Base-by-base conservation (phyloP, 2,329 filamentous ascomycete genomes). In the Nectriaceae sp. region DNA sequence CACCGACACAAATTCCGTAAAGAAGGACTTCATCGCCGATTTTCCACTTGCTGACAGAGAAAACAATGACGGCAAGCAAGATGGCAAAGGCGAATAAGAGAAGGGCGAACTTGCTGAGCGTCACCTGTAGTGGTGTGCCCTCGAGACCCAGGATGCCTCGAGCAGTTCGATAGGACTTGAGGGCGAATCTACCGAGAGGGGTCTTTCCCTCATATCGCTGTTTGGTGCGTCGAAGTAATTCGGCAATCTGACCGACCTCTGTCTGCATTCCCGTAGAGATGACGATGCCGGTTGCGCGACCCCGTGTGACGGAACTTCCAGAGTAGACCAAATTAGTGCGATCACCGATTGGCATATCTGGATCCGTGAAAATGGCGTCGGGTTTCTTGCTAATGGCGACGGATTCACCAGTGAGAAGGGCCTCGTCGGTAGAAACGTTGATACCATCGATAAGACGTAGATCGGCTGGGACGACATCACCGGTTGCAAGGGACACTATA, bases 71-170 rank as follows among this genome's bases (percentile, higher is more conserved):
- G 42, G 78, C 81, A 26, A 85, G 73, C 3, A 84, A 59, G 46
- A 85, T 73, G 37, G 83, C 91, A 42, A 90, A 80, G 40, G 78
- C 84, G 63, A 96, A 95, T 2, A 96, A 80, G 3, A 90, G 66
- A 37, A 94, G 84, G 21, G 91, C 90, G 62, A 96, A 86, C 69
- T 92, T 90, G 72, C 88, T 90, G 43, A 96, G 78, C 63, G 89
- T 93, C 56, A 87, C 85, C 71, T 95, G 90, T 39, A 96, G 75
- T 1, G 91, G 91, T 2, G 91, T 96, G 42, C 90, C 90, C 46
- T 88, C 79, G 3, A 86, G 68, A 46, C 83, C 86, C 37, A 89
- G 76, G 51, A 88, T 75, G 55, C 78, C 77, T 39, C 78, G 75
- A 45, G 66, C 49, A 42, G 69, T 71, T 47, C 71, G 70, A 50